Evolutionary conservation across 1,284 basidiomycete genomes (phyloP).

Genomic region (Bondarzewia mesenterica): DNA sequence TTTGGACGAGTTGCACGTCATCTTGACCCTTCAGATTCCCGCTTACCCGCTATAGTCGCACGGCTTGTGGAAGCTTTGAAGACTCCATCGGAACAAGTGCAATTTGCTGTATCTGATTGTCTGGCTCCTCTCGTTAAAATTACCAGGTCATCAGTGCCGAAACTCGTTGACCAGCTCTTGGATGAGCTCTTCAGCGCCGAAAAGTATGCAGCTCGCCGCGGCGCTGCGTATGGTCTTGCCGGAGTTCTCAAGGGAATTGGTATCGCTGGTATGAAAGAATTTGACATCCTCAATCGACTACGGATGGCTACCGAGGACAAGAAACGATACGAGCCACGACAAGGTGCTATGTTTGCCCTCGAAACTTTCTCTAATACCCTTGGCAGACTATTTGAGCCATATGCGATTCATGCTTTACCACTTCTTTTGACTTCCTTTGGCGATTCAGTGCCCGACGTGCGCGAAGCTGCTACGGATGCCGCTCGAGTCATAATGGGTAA

Average conservation of each 20-base stretch:
- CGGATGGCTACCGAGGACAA: slow-evolving; percentile 84
- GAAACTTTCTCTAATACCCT: slow-evolving; percentile 87
- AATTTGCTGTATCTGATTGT: slow-evolving; percentile 94
- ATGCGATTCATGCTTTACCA: slow-evolving; percentile 82
- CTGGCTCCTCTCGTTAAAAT: slow-evolving; percentile 80
- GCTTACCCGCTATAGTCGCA: slow-evolving; percentile 82
- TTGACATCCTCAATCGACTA: slow-evolving; percentile 71
- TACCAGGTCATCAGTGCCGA: slow-evolving; percentile 57
- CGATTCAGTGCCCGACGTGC: slow-evolving; percentile 84
- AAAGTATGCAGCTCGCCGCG: slow-evolving; percentile 89
- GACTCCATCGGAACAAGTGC: slow-evolving; percentile 95
- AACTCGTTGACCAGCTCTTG: slow-evolving; percentile 73
- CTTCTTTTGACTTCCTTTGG: slow-evolving; percentile 86
- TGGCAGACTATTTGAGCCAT: slow-evolving; percentile 91
- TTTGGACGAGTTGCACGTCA: slow-evolving; percentile 92
- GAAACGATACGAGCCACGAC: slow-evolving; percentile 78
- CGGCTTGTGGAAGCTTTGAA: slow-evolving; percentile 88
- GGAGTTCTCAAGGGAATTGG: slow-evolving; percentile 90
- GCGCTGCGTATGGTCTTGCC: slow-evolving; percentile 94
- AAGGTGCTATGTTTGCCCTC: slow-evolving; percentile 94
- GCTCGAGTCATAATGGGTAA: slow-evolving; percentile 94
- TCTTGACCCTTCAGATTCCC: slow-evolving; percentile 67
- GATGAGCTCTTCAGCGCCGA: slow-evolving; percentile 68
- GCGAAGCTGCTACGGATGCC: slow-evolving; percentile 92
- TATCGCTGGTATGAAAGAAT: slow-evolving; percentile 80